These are phyloP conservation scores for Alternaria infectoria DNA, from an alignment of 2,329 filamentous ascomycete species.

Conservation along the genomic window DNA sequence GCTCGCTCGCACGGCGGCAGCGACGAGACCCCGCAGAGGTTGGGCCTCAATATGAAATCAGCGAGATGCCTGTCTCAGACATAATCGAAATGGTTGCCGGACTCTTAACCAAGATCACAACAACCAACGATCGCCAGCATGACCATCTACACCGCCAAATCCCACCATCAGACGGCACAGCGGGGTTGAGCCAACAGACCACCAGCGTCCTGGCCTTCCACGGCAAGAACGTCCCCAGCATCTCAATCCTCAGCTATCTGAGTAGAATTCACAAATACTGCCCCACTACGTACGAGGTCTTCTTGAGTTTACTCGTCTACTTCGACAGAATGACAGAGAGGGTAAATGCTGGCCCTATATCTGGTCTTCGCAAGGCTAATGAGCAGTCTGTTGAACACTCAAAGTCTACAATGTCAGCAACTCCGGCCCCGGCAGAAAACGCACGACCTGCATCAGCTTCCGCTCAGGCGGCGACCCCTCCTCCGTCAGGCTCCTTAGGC, in stretches of 20 bases:
- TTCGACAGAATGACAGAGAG: conserved; percentile 99
- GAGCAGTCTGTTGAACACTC: conserved; percentile 53
- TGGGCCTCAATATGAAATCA: conserved; percentile 83
- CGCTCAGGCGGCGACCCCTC: conserved; percentile 56
- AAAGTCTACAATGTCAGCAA: conserved; percentile 36
- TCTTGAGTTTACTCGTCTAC: conserved; percentile 91
- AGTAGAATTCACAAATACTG: conserved; percentile 98
- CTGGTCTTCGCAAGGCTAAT: conserved; percentile 63
- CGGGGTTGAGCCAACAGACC: conserved; percentile 67
- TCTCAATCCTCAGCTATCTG: conserved; percentile 94
- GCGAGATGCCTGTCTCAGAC: conserved; percentile 94
- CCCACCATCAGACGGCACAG: conserved; percentile 64
- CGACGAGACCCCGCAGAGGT: conserved; percentile 57
- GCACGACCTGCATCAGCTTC: conserved; percentile 33
- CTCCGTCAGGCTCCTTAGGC: conserved; percentile 57
- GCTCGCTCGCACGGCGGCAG: conserved; percentile 49
- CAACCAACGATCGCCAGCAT: conserved; percentile 93
- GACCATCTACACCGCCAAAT: conserved; percentile 83
- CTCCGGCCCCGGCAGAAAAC: conserved; percentile 35
- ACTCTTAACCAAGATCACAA: conserved; percentile 93
- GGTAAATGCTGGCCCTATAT: conserved; percentile 81
- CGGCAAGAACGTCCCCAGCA: conserved; percentile 96
- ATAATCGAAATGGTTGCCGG: conserved; percentile 99
- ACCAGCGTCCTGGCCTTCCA: conserved; percentile 90
- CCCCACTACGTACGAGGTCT: conserved; percentile 97